These are phyloP conservation scores for Citrus australasica DNA, from an alignment of 345 rosid genomes.

Conservation along the genomic window DNA sequence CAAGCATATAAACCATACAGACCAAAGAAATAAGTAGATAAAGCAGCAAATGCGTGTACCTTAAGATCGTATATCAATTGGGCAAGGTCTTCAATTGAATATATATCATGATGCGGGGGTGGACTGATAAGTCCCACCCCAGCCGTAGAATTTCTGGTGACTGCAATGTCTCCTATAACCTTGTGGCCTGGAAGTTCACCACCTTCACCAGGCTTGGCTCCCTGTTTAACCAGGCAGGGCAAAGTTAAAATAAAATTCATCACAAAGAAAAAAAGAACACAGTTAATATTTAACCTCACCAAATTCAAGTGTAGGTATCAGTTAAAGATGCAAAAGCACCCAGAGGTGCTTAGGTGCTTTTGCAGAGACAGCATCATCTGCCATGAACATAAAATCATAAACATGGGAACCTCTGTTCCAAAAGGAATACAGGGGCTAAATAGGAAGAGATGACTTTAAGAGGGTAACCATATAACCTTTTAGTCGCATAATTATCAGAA, in stretches of 20 bases:
- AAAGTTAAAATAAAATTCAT: constrained; percentile 19
- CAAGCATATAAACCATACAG: neutral
- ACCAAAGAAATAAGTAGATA: neutral
- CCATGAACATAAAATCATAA: constrained; percentile 53
- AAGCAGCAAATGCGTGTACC: constrained; percentile 39
- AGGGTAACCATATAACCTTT: neutral
- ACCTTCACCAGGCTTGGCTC: constrained; percentile 99
- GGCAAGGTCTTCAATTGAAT: constrained; percentile 98
- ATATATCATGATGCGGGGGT: constrained; percentile 99
- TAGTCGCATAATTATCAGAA: neutral
- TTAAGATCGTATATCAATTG: constrained; percentile 97
- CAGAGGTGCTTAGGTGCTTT: constrained; percentile 31
- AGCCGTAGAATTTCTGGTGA: constrained; percentile 93
- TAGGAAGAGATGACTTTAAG: constrained; percentile 22
- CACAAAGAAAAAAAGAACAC: constrained; percentile 14
- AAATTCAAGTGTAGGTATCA: constrained; percentile 40
- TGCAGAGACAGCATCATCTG: constrained; percentile 55
- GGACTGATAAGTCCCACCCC: constrained; percentile 99
- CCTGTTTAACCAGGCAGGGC: constrained; percentile 43
- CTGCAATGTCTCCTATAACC: constrained; percentile 97
- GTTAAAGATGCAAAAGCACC: constrained; percentile 42
- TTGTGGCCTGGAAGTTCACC: constrained; percentile 99
- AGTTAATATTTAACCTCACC: constrained; percentile 41
- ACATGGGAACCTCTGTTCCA: constrained; percentile 46
- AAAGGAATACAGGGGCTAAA: constrained; percentile 34